Evolutionary conservation across 1,284 basidiomycete species (phyloP).

Genomic region (Sanghuangporus weigelae): DNA sequence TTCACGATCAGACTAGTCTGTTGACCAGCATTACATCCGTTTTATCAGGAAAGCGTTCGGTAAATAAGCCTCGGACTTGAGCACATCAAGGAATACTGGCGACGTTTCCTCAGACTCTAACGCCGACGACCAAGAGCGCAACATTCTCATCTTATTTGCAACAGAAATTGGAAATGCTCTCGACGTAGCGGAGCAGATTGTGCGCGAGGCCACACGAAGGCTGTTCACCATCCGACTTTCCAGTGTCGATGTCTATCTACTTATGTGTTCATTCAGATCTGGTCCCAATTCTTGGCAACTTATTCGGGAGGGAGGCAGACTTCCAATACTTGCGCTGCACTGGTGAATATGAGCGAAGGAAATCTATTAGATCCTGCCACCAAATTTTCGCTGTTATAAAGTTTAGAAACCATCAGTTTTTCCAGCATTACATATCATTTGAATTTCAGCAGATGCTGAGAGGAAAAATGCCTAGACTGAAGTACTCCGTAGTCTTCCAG

Average conservation of each 20-base stretch:
- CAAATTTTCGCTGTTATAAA: no score
- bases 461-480: no score
- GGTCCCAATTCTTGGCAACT: background rate
- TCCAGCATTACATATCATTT: no score
- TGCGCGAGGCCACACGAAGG: slow-evolving; percentile 64
- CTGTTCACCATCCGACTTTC: slow-evolving; percentile 56
- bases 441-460: no score
- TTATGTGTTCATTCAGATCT: slow-evolving; percentile 35
- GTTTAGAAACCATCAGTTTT: no score
- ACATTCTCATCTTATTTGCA: slow-evolving; percentile 73
- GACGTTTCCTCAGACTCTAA: background rate
- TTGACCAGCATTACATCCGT: no score
- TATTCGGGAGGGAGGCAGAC: slow-evolving; percentile 47
- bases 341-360: slow-evolving; percentile 60
- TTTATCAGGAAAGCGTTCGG: no score
- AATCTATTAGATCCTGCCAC: slow-evolving; percentile 35
- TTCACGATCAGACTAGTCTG: no score
- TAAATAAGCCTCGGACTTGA: no score
- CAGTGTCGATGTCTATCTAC: slow-evolving; percentile 68
- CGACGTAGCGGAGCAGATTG: slow-evolving; percentile 77
- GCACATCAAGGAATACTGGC: background rate
- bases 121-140: slow-evolving; percentile 1
- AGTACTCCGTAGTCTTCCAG: no score
- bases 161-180: slow-evolving; percentile 89
- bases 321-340: slow-evolving; percentile 64